Conservation (phyloP, 108 stramenopile species). For the Cyclostephanos tholiformis region DNA sequence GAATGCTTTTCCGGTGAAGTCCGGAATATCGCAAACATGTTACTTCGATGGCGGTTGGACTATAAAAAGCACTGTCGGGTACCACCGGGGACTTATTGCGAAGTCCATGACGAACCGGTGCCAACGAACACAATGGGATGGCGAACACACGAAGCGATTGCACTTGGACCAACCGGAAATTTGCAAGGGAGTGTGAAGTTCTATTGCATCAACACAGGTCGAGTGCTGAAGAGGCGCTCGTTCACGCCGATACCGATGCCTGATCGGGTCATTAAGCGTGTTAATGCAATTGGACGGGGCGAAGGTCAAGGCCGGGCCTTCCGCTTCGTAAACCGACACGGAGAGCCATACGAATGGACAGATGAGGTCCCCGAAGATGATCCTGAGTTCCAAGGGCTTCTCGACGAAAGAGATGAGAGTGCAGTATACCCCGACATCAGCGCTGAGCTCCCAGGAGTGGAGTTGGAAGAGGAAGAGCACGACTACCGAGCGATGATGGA, state of each 20-base stretch:
- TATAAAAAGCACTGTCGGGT: constrained; percentile 16
- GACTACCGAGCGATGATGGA: background rate
- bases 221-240: background rate
- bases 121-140: constrained; percentile 16
- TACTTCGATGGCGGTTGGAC: constrained; percentile 9
- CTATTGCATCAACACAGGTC: constrained; percentile 2
- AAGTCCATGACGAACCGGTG: constrained; percentile 11
- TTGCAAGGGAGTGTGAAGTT: constrained; percentile 2
- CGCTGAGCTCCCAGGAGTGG: constrained; percentile 15
- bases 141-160: background rate
- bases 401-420: background rate
- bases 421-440: constrained; percentile 4
- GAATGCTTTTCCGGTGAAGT: background rate
- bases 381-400: background rate
- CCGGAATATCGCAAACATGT: background rate
- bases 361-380: background rate
- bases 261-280: background rate
- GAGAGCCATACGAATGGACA: background rate
- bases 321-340: background rate
- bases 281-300: background rate
- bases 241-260: constrained; percentile 1
- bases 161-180: background rate
- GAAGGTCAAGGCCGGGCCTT: background rate
- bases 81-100: constrained; percentile 21
- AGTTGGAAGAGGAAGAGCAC: background rate